Evolutionary conservation across 73 alveolate species (phyloP).

Genomic region (Uronychia binucleata): DNA sequence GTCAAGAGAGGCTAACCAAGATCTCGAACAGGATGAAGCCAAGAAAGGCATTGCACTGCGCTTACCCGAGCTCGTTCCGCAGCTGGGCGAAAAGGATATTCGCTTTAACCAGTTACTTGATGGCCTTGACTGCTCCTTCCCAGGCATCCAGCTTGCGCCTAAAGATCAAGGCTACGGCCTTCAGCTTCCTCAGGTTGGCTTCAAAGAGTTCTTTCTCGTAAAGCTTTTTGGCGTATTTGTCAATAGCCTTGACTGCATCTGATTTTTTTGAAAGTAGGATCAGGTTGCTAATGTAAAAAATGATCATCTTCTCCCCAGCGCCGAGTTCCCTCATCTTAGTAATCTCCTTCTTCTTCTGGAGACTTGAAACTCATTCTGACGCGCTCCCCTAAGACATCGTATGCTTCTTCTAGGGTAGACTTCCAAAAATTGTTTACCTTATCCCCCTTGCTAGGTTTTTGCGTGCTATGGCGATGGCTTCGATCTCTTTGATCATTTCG

Average conservation of each 20-base stretch:
- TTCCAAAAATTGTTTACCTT: not conserved
- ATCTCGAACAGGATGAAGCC: conserved; percentile 13
- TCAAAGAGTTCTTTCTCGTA: conserved; percentile 21
- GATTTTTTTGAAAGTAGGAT: conserved; percentile 15
- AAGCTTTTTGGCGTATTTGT: conserved; percentile 20
- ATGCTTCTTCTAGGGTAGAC: not conserved
- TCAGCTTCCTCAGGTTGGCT: conserved; percentile 23
- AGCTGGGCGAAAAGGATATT: conserved; percentile 3
- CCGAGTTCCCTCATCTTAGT: conserved; percentile 2
- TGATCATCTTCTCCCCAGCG: conserved; percentile 10
- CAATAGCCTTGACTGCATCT: conserved; percentile 28
- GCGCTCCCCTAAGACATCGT: no score
- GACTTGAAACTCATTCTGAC: not conserved
- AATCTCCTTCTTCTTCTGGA: not conserved
- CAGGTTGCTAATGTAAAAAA: conserved; percentile 13
- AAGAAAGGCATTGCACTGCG: conserved; percentile 15
- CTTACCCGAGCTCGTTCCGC: conserved; percentile 27
- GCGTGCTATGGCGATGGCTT: not conserved
- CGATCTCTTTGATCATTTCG: not conserved
- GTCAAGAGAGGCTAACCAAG: not conserved
- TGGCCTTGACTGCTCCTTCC: conserved; percentile 17
- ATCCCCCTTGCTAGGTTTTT: not conserved
- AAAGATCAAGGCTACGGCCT: conserved; percentile 20
- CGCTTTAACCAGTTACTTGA: conserved; percentile 25
- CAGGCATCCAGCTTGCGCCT: conserved; percentile 9